A percentile compares a stretch with the other conserved stretches of the same genome.
Evolutionary conservation across 495 filamentous ascomycete species (phyloP).

Genomic region (Trichocladium uniseriatum): DNA sequence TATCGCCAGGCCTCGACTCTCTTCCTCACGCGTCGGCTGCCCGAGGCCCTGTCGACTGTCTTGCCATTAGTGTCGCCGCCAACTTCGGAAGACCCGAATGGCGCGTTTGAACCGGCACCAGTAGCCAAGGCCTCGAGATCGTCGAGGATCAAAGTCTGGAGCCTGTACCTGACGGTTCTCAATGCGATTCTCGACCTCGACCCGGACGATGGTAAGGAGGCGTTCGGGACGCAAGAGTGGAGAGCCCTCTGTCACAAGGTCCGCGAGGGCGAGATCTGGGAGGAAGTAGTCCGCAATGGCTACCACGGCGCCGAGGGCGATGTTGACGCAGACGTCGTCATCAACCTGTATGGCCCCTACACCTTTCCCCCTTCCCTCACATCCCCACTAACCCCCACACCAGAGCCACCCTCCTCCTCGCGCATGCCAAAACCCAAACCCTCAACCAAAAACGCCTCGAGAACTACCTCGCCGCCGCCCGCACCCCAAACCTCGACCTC

Average conservation of each 20-base stretch:
- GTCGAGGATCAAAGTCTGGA: constrained; percentile 91
- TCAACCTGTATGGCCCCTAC: constrained; percentile 61
- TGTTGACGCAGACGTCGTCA: constrained; percentile 90
- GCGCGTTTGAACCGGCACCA: constrained; percentile 46
- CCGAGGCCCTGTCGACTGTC: constrained; percentile 75
- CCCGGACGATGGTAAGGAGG: constrained; percentile 77
- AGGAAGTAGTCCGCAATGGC: constrained; percentile 75
- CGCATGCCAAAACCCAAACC: constrained; percentile 72
- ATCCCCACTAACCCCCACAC: constrained; percentile 3
- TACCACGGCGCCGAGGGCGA: constrained; percentile 81
- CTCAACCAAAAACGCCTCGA: constrained; percentile 83
- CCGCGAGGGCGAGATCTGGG: constrained; percentile 81
- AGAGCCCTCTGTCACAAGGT: constrained; percentile 68
- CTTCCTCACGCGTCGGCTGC: constrained; percentile 83
- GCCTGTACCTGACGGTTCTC: constrained; percentile 84
- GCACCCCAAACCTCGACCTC: constrained; percentile 57
- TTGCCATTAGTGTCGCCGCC: constrained; percentile 55
- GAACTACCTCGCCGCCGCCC: constrained; percentile 74
- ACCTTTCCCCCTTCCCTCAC: not conserved
- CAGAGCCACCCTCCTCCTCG: constrained; percentile 76
- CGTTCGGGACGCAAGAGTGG: constrained; percentile 80
- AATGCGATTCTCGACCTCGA: constrained; percentile 84
- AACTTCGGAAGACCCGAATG: constrained; percentile 32
- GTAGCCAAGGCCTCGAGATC: constrained; percentile 63
- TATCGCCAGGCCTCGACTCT: constrained; percentile 87